Evolutionary conservation across 2,329 filamentous ascomycete species (phyloP).

Genomic region (Fusarium tuaranense): DNA sequence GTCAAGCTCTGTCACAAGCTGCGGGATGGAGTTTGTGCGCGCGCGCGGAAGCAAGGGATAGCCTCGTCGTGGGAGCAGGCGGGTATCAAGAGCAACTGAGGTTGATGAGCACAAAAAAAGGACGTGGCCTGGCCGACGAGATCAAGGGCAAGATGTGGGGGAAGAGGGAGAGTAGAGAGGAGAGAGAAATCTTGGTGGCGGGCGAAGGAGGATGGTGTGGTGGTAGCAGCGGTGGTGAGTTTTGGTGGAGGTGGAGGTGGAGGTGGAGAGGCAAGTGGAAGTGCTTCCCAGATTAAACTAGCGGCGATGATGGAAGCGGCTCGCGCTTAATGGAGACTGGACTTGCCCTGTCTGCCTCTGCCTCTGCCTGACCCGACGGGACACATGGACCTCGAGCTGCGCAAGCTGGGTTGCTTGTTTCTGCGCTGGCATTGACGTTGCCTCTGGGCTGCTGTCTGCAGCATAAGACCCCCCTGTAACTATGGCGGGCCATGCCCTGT

Average conservation of each 20-base stretch:
- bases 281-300: slow-evolving; percentile 36
- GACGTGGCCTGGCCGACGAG: slow-evolving; percentile 31
- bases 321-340: slow-evolving; percentile 7
- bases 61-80: slow-evolving; percentile 22
- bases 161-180: slow-evolving; percentile 27
- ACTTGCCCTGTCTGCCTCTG: not conserved
- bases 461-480: slow-evolving; percentile 19
- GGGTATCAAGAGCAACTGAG: slow-evolving; percentile 12
- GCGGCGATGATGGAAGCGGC: slow-evolving; percentile 44
- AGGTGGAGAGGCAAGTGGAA: slow-evolving; percentile 41
- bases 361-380: not conserved
- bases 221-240: slow-evolving; percentile 41
- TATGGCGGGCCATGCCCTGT: slow-evolving; percentile 19
- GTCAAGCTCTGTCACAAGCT: slow-evolving; percentile 45
- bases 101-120: slow-evolving; percentile 7
- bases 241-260: slow-evolving; percentile 39
- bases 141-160: slow-evolving; percentile 23
- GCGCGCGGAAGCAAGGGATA: slow-evolving; percentile 28
- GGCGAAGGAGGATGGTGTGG: slow-evolving; percentile 40
- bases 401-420: slow-evolving; percentile 9
- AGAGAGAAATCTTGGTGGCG: slow-evolving; percentile 43
- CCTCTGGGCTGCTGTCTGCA: slow-evolving; percentile 3
- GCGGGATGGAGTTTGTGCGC: slow-evolving; percentile 10
- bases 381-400: slow-evolving; percentile 19
- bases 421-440: not conserved